Conservation (phyloP, 371 early-diverging fungal species). For the Mortierella polycephala region DNA sequence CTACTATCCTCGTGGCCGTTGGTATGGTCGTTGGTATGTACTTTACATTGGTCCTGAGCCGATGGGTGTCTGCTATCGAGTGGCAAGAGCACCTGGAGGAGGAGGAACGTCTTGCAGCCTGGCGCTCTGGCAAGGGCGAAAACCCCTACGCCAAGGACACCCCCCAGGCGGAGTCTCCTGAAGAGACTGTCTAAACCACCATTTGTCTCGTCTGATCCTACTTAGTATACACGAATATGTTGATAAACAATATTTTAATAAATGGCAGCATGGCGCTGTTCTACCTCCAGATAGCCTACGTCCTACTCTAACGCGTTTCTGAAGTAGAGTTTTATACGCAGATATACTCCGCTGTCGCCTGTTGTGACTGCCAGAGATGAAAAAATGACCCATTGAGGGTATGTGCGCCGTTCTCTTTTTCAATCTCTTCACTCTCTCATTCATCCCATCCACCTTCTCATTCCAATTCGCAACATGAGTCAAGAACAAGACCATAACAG, state of each 20-base stretch:
- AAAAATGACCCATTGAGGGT: too few relatives aligned
- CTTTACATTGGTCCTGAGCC: constrained; percentile 27
- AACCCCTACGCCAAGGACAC: constrained; percentile 28
- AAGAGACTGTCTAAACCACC: neutral
- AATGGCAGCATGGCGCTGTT: neutral
- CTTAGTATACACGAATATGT: neutral
- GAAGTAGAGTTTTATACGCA: too few relatives aligned
- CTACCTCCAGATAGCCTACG: too few relatives aligned
- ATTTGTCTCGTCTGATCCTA: neutral
- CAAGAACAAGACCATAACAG: constrained; percentile 10
- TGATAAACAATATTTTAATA: neutral
- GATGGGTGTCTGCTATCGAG: constrained; percentile 34
- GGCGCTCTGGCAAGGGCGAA: constrained; percentile 37
- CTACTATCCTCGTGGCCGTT: constrained; percentile 22
- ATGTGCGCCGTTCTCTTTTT: too few relatives aligned
- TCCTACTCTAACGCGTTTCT: too few relatives aligned
- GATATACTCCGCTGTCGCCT: too few relatives aligned
- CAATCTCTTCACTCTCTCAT: constrained; percentile 1
- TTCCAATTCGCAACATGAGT: constrained; percentile 8
- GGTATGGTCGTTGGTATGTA: constrained; percentile 31
- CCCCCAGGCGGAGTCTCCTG: constrained; percentile 1
- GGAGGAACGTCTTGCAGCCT: constrained; percentile 32
- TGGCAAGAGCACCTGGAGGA: constrained; percentile 42
- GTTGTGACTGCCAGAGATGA: too few relatives aligned
- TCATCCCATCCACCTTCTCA: neutral